Conservation (phyloP, 495 filamentous ascomycete species). For the Talaromyces wortmannii region DNA sequence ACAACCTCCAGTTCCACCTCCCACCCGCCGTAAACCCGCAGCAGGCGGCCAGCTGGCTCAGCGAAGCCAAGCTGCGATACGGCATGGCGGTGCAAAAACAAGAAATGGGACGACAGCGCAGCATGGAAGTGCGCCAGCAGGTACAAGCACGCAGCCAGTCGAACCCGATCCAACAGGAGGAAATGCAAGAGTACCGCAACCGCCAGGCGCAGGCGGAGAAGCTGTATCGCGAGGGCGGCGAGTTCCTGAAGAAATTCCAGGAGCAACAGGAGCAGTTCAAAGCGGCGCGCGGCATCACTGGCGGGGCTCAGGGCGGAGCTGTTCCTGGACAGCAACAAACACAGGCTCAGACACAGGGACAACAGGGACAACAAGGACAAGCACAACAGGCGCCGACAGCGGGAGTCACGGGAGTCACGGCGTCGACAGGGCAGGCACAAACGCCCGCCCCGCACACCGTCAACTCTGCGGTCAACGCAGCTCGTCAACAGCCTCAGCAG, state of each 20-base stretch:
- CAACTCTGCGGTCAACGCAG: slow-evolving; percentile 46
- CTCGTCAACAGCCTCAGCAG: slow-evolving; percentile 12
- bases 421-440: slow-evolving; percentile 29
- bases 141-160: slow-evolving; percentile 26
- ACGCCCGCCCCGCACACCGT: slow-evolving; percentile 44
- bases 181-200: slow-evolving; percentile 34
- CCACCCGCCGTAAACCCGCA: slow-evolving; percentile 40
- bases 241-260: slow-evolving; percentile 40
- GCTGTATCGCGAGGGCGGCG: slow-evolving; percentile 36
- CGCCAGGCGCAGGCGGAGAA: slow-evolving; percentile 38
- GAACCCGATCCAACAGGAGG: slow-evolving; percentile 34
- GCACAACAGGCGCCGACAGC: slow-evolving; percentile 11
- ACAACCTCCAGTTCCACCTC: slow-evolving; percentile 35
- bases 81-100: slow-evolving; percentile 46
- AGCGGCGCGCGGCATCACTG: slow-evolving; percentile 12
- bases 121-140: slow-evolving; percentile 30
- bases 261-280: slow-evolving; percentile 41
- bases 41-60: slow-evolving; percentile 41
- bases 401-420: slow-evolving; percentile 1
- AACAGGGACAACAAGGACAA: slow-evolving; percentile 10
- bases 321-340: slow-evolving; percentile 14
- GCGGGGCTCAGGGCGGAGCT: background rate
- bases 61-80: slow-evolving; percentile 45
- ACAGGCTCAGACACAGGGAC: slow-evolving; percentile 10
- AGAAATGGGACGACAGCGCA: slow-evolving; percentile 36